Conservation (phyloP, 2,329 filamentous ascomycete genomes). For the Penicillium sp. region DNA sequence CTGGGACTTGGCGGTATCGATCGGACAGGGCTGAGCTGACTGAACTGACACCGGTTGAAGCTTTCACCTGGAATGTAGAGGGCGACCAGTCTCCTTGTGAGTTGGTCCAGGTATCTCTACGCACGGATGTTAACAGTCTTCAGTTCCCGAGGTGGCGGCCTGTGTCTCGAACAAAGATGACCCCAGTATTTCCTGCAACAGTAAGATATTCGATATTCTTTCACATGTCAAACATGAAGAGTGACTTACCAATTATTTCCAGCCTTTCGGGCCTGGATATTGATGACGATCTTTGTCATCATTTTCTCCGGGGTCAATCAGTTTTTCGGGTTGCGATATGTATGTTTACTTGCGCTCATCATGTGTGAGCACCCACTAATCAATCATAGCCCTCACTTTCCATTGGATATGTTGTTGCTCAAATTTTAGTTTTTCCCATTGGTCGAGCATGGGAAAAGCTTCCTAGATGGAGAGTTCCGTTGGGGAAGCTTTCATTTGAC, state of each 20-base stretch:
- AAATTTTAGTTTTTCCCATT: constrained; percentile 61
- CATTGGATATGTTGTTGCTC: constrained; percentile 46
- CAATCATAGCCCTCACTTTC: constrained; percentile 20
- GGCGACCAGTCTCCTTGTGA: constrained; percentile 40
- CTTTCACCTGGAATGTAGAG: constrained; percentile 40
- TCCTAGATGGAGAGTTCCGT: constrained; percentile 36
- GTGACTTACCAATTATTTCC: background rate
- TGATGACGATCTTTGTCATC: constrained; percentile 27
- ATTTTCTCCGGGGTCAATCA: constrained; percentile 26
- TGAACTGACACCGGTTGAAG: constrained; percentile 36
- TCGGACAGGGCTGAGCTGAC: constrained; percentile 20
- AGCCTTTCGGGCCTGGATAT: constrained; percentile 33
- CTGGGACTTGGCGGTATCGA: constrained; percentile 5
- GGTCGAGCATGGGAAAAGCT: constrained; percentile 42
- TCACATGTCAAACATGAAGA: background rate
- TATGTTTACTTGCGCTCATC: constrained; percentile 1
- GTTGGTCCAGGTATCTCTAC: constrained; percentile 1
- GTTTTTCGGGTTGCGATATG: constrained; percentile 28
- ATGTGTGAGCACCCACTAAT: background rate
- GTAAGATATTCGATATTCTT: constrained; percentile 10
- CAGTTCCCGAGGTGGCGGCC: constrained; percentile 40
- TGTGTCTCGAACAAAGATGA: constrained; percentile 39
- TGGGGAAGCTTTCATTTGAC: constrained; percentile 35
- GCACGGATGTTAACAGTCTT: background rate
- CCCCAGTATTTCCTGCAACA: constrained; percentile 32